Conservation (phyloP, 2,329 filamentous ascomycete species). For the Fusarium sp. region DNA sequence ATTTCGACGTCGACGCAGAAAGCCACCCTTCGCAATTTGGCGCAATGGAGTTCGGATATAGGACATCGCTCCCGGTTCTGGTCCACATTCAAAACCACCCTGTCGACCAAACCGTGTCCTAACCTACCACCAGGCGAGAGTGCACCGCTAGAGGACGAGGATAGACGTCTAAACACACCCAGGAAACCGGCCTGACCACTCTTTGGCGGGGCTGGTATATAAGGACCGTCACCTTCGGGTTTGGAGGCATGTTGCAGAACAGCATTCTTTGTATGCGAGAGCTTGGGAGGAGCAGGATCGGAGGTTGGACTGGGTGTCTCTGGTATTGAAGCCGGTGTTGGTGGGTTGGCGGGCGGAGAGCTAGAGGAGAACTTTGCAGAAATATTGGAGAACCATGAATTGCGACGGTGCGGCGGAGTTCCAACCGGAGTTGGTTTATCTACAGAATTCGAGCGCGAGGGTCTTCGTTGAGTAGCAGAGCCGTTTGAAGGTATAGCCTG, state of each 20-base stretch:
- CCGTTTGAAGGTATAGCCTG: constrained; percentile 43
- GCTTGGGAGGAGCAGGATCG: constrained; percentile 62
- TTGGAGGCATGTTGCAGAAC: constrained; percentile 69
- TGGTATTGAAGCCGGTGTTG: constrained; percentile 47
- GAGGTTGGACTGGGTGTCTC: constrained; percentile 41
- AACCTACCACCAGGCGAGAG: constrained; percentile 44
- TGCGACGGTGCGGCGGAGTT: constrained; percentile 66
- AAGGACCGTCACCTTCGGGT: constrained; percentile 72
- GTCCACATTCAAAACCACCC: constrained; percentile 88
- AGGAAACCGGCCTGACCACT: constrained; percentile 78
- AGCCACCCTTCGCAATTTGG: constrained; percentile 86
- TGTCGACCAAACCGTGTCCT: constrained; percentile 78
- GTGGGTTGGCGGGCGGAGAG: constrained; percentile 48
- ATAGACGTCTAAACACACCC: constrained; percentile 84
- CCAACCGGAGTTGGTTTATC: constrained; percentile 48
- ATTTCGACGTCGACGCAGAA: constrained; percentile 99
- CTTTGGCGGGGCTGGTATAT: constrained; percentile 81
- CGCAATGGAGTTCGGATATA: constrained; percentile 81
- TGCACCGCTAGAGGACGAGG: constrained; percentile 68
- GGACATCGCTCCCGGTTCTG: constrained; percentile 81
- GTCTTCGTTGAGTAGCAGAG: constrained; percentile 39
- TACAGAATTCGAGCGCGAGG: constrained; percentile 51
- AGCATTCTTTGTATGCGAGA: constrained; percentile 66
- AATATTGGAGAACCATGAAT: constrained; percentile 93
- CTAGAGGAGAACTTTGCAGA: constrained; percentile 85